Conservation (phyloP, 1,284 basidiomycete species). For the Ustilago hordei region DNA sequence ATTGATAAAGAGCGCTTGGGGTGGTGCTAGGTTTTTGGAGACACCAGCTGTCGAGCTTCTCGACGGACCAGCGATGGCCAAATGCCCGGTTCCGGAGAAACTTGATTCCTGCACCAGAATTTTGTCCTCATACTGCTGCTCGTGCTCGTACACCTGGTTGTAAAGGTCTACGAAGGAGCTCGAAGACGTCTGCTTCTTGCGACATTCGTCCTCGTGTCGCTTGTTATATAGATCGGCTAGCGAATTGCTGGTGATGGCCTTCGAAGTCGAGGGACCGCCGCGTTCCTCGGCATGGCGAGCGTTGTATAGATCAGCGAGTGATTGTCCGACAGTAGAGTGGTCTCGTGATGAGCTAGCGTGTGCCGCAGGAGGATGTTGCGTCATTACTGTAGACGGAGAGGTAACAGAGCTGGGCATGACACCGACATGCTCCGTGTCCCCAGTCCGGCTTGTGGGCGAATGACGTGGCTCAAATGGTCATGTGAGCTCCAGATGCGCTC, state of each 20-base stretch:
- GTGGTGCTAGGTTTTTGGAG: background rate
- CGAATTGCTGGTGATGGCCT: conserved; percentile 6
- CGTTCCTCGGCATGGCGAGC: conserved; percentile 24
- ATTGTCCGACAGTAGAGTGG: background rate
- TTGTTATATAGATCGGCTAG: conserved; percentile 18
- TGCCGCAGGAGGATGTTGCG: conserved; percentile 14
- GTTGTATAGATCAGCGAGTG: conserved; percentile 40
- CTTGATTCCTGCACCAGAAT: background rate
- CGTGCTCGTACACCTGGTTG: conserved; percentile 21
- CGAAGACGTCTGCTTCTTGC: conserved; percentile 4
- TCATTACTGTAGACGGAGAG: conserved; percentile 18
- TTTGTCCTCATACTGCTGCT: conserved; percentile 7
- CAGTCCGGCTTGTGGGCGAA: background rate
- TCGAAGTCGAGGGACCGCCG: background rate
- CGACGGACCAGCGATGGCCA: background rate
- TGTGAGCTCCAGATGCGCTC: background rate
- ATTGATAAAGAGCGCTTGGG: conserved; percentile 8
- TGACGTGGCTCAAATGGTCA: background rate
- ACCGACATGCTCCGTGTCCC: background rate
- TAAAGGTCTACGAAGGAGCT: conserved; percentile 29
- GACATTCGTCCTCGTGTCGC: conserved; percentile 14
- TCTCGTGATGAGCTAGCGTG: conserved; percentile 12
- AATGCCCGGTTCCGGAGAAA: background rate
- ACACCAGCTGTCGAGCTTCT: background rate
- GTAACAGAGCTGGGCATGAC: conserved; percentile 14